Conservation (phyloP, 805 yeast species). For the Jamesozyma piceae region DNA sequence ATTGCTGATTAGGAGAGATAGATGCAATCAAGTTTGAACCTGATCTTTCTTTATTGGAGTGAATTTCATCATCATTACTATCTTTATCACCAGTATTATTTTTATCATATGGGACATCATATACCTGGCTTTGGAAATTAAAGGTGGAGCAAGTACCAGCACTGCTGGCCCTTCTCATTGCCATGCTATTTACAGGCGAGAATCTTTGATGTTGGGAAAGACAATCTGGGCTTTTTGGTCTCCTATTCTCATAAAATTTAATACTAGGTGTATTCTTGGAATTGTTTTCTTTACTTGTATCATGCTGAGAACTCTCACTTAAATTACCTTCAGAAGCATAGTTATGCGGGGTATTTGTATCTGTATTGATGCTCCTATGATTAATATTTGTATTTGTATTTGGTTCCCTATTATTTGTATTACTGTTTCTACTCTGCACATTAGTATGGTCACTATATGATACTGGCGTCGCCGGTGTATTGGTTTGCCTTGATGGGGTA, state of each 20-base stretch:
- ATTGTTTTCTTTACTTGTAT: not conserved
- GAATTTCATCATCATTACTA: too few species aligned
- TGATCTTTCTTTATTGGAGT: not conserved
- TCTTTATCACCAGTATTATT: not conserved
- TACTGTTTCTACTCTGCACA: conserved; percentile 5
- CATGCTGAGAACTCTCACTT: not conserved
- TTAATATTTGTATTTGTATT: conserved; percentile 6
- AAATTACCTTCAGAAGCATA: not conserved
- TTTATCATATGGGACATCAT: conserved; percentile 28
- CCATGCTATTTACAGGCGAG: conserved; percentile 1
- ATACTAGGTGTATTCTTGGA: not conserved
- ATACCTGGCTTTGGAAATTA: conserved; percentile 32
- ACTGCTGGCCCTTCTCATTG: conserved; percentile 4
- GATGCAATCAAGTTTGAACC: not conserved
- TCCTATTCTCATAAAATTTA: conserved; percentile 7
- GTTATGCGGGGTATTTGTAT: not conserved
- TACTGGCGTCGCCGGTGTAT: conserved; percentile 21
- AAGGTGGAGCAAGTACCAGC: conserved; percentile 15
- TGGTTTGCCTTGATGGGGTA: conserved; percentile 18
- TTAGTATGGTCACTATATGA: conserved; percentile 9
- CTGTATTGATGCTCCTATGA: conserved; percentile 1
- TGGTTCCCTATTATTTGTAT: too few species aligned
- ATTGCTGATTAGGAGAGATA: not conserved
- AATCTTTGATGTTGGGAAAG: conserved; percentile 4
- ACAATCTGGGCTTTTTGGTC: conserved; percentile 13